phyloP scores from a whole-genome alignment of 2,329 filamentous ascomycete genomes.

The Fusarium nelsonii region DNA sequence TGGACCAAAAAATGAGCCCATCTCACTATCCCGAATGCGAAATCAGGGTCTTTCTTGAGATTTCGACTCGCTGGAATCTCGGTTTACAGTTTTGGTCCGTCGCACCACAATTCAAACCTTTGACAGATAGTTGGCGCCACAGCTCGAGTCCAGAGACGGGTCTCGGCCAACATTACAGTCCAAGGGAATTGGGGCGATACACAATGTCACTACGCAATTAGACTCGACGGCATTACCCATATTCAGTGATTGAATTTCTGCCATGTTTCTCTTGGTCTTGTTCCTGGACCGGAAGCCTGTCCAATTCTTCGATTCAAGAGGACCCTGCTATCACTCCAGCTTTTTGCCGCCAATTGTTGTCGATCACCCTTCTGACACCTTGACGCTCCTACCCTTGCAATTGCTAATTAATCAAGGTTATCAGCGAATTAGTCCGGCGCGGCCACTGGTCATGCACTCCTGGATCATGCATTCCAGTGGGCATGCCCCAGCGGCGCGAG shows the following conservation, averaged over 20 bases:
- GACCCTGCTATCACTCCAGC: slow-evolving; percentile 33
- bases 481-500: slow-evolving; percentile 10
- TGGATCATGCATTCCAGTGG: slow-evolving; percentile 47
- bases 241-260: slow-evolving; percentile 21
- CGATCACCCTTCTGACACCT: slow-evolving; percentile 31
- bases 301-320: slow-evolving; percentile 31
- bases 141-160: slow-evolving; percentile 9
- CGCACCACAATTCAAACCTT: slow-evolving; percentile 18
- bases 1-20: slow-evolving; percentile 32
- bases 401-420: slow-evolving; percentile 35
- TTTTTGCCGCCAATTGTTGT: slow-evolving; percentile 38
- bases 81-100: slow-evolving; percentile 33
- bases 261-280: slow-evolving; percentile 22
- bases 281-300: slow-evolving; percentile 27
- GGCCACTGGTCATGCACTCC: slow-evolving; percentile 45
- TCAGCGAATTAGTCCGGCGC: slow-evolving; percentile 30
- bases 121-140: slow-evolving; percentile 34
- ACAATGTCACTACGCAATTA: slow-evolving; percentile 33
- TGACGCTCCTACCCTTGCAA: slow-evolving; percentile 28
- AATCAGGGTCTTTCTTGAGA: slow-evolving; percentile 23
- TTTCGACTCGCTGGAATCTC: slow-evolving; percentile 9
- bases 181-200: slow-evolving; percentile 16
- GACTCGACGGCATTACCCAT: slow-evolving; percentile 8
- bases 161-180: slow-evolving; percentile 35
- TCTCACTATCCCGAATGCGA: slow-evolving; percentile 33